These are phyloP conservation scores for Zygosaccharomyces pseudobailii DNA, from an alignment of 1,139 yeast species.

Conservation along the genomic window DNA sequence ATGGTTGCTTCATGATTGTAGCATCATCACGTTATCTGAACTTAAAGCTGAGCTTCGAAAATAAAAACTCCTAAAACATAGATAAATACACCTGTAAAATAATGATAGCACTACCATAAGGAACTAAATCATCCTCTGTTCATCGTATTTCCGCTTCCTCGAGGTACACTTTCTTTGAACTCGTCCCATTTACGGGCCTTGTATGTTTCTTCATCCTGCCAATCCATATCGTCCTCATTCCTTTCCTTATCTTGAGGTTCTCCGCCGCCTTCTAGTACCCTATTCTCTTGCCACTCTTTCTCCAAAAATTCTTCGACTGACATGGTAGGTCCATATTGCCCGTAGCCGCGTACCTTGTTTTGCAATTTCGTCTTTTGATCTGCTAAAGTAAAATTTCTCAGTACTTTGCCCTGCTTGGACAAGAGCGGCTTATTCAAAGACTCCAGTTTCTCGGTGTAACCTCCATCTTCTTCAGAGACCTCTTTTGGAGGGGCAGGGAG, in stretches of 20 bases:
- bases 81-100: constrained; percentile 1
- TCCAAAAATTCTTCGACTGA: constrained; percentile 88
- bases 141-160: constrained; percentile 85
- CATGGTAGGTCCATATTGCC: constrained; percentile 92
- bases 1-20: constrained; percentile 45
- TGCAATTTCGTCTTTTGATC: constrained; percentile 53
- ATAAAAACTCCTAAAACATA: constrained; percentile 4
- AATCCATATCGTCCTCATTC: constrained; percentile 49
- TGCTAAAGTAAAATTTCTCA: constrained; percentile 80
- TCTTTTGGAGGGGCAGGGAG: constrained; percentile 19
- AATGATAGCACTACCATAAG: background rate
- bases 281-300: constrained; percentile 79
- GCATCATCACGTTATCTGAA: constrained; percentile 32
- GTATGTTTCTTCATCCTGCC: constrained; percentile 51
- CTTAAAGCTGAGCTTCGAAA: constrained; percentile 21
- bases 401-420: constrained; percentile 67
- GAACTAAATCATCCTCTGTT: constrained; percentile 55
- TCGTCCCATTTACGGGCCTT: constrained; percentile 87
- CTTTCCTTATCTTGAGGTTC: constrained; percentile 43
- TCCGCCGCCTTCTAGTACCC: constrained; percentile 58
- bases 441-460: constrained; percentile 55
- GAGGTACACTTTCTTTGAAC: constrained; percentile 79
- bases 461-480: constrained; percentile 31
- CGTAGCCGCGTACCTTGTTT: constrained; percentile 78
- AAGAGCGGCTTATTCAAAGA: constrained; percentile 41